Evolutionary conservation across 2,329 filamentous ascomycete genomes (phyloP), one percentile per base, ranked within the genome.

Genomic region (Coniosporium tulheliwenetii): DNA sequence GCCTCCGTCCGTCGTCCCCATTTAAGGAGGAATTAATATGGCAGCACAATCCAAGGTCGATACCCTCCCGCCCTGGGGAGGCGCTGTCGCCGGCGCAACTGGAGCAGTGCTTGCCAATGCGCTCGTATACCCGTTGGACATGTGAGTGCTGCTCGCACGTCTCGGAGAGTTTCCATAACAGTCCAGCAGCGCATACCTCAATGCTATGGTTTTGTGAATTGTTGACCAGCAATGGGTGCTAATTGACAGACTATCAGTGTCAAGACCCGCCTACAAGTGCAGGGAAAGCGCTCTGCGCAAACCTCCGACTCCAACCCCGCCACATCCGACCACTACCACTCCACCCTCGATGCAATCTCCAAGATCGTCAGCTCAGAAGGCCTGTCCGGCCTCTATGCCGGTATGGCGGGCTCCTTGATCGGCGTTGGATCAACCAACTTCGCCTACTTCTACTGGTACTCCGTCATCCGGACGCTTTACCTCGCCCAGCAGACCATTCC

Each of bases 381-480:
- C 30, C 42, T 91, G 8, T 54, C 67, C 37, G 91, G 91, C 5
- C 74, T 98, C 7, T 98, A 98, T 55, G 77, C 83, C 40, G 91
- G 91, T 45, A 87, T 98, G 59, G 72, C 77, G 44, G 87, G 89
- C 39, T 78, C 87, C 4, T 69, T 98, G 13, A 66, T 96, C 39
- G 91, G 91, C 41, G 91, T 98, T 31, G 89, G 86, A 1, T 95
- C 87, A 19, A 96, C 89, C 40, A 98, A 98, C 62, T 98, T 98
- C 58, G 91, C 91, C 53, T 98, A 98, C 65, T 98, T 98, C 60
- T 98, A 98, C 67, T 96, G 89, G 87, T 96, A 96, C 60, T 89
- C 85, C 5, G 65, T 91, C 26, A 85, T 95, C 30, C 78, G 91
- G 47, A 77, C 77, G 12, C 62, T 94, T 14, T 96, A 96, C 59